Conservation (phyloP, 2,329 filamentous ascomycete species). For the Calcarisporium arbuscula region DNA sequence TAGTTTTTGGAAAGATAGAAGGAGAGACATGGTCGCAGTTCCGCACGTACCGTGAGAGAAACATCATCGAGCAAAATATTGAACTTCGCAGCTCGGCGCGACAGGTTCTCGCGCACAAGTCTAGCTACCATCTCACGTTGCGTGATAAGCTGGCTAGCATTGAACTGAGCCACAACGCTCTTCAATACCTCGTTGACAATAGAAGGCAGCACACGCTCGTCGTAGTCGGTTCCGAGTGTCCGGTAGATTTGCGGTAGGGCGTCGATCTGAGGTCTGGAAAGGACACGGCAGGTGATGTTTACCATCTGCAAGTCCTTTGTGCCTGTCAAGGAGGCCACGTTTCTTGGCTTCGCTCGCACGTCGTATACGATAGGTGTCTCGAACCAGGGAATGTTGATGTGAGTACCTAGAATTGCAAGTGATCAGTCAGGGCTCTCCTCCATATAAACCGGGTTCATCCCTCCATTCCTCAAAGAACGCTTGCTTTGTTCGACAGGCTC, state of each 20-base stretch:
- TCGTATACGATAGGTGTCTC: constrained; percentile 96
- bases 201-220: constrained; percentile 91
- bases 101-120: constrained; percentile 88
- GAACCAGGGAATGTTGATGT: constrained; percentile 92
- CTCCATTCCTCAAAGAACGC: too few relatives aligned
- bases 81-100: constrained; percentile 85
- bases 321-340: constrained; percentile 92
- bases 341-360: constrained; percentile 94
- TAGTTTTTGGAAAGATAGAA: background rate
- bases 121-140: constrained; percentile 95
- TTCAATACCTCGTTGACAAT: constrained; percentile 99
- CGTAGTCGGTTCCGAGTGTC: constrained; percentile 90
- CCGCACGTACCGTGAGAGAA: constrained; percentile 71
- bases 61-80: constrained; percentile 98
- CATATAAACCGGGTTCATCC: background rate
- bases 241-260: constrained; percentile 95
- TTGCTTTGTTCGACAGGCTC: too few relatives aligned
- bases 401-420: constrained; percentile 59
- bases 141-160: constrained; percentile 95
- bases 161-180: constrained; percentile 98
- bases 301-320: constrained; percentile 99
- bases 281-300: constrained; percentile 99
- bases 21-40: background rate
- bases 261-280: constrained; percentile 81
- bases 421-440: constrained; percentile 9